phyloP scores from a whole-genome alignment of 177 flowering plant species.

The Vitis hybrid region DNA sequence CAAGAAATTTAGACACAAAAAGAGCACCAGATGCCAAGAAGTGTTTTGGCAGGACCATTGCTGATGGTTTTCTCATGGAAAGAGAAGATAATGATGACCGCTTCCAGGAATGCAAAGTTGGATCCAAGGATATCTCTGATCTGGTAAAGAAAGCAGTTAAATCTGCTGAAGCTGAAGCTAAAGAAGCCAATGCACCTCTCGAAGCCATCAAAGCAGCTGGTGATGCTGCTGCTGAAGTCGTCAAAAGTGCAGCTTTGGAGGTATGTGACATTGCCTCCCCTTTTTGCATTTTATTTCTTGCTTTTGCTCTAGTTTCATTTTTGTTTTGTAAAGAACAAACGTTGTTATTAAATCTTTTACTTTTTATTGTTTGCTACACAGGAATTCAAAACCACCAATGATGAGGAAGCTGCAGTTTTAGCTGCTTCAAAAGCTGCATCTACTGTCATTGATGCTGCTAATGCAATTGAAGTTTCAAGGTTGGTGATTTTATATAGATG shows the following conservation, averaged over 20 bases:
- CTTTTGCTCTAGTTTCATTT: background rate
- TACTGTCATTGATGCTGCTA: conserved; percentile 91
- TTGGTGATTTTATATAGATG: conserved; percentile 21
- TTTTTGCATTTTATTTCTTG: conserved; percentile 1
- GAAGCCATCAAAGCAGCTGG: conserved; percentile 93
- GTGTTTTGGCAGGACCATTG: conserved; percentile 24
- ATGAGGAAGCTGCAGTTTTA: conserved; percentile 86
- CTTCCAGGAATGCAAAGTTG: conserved; percentile 69
- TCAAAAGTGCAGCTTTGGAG: conserved; percentile 87
- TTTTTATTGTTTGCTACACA: conserved; percentile 21
- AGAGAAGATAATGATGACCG: conserved; percentile 76
- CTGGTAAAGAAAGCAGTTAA: conserved; percentile 76
- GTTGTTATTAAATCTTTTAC: background rate
- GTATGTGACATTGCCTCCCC: conserved; percentile 26
- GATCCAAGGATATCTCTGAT: conserved; percentile 71
- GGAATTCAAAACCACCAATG: conserved; percentile 60
- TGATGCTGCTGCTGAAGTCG: conserved; percentile 96
- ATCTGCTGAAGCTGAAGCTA: conserved; percentile 99
- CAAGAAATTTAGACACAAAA: conserved; percentile 43
- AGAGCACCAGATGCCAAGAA: conserved; percentile 44
- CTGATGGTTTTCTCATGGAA: conserved; percentile 42
- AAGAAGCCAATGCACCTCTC: conserved; percentile 75
- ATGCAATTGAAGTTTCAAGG: conserved; percentile 78
- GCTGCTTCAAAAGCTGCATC: conserved; percentile 92
- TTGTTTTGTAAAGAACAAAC: background rate